Base-by-base conservation (phyloP, 1,284 basidiomycete species). In the Ganoderma sinense region DNA sequence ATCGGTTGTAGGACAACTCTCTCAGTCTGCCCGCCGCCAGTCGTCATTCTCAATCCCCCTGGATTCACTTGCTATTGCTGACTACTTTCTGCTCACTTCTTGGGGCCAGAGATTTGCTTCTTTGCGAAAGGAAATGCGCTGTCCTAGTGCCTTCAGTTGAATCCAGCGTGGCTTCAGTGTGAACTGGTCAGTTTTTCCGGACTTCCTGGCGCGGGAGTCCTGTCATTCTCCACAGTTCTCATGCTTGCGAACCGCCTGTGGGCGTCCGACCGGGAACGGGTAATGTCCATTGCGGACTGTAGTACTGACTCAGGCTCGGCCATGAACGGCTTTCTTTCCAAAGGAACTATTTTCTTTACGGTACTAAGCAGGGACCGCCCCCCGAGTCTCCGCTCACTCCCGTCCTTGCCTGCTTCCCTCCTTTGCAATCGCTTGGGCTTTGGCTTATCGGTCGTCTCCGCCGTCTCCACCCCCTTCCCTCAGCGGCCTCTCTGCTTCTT, bases 171-270 rank as follows among this genome's bases (percentile, higher is more conserved):
- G n/a, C 23, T 51, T 51, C n/a, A 13, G 62, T 31, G 14, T 29
- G 18, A 33, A 5, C 53, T 31, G n/a, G 41, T 16, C 23, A 0
- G 40, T 41, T 60, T 36, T 14, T 20, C 58, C 36, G 31, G 8
- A n/a, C n/a, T n/a, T n/a, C n/a, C 33, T 18, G 29, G 23, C 58
- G 11, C 10, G 1, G 39, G 43, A n/a, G 18, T 58, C 18, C 40
- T 39, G 62, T 23, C 65, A 70, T 45, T 65, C 65, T 67, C 31
- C 48, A 58, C 23, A 41, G 39, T 58, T 31, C 64, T 66, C 41
- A 48, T 70, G 13, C 51, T 29, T 26, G 48, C 51, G 4, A 31
- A 18, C 23, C 11, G 10, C 26, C 29, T 31, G 51, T 16, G 23
- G 51, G 20, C 23, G 48, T n/a, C 48, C 29, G 29, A 20, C 29